A percentile compares a stretch with the other conserved stretches of the same genome.
These are phyloP conservation scores for Pseudonitzschia delicatissima DNA, from an alignment of 108 stramenopile species.

Conservation along the genomic window DNA sequence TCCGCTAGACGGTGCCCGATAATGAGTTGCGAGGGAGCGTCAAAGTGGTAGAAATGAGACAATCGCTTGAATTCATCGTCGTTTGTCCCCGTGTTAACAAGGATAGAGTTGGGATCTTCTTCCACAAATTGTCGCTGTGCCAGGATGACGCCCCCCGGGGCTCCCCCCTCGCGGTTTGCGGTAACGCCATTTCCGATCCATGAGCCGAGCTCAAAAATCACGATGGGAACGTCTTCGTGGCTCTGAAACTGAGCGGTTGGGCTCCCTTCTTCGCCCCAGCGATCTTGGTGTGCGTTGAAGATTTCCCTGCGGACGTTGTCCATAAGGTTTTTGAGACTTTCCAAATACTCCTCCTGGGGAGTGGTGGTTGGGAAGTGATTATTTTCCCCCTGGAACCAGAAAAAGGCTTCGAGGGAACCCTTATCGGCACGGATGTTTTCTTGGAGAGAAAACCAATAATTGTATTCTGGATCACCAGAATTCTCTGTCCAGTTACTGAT, in stretches of 20 bases:
- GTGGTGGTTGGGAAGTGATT: not conserved
- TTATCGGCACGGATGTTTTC: not conserved
- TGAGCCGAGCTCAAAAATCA: not conserved
- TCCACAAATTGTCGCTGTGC: not conserved
- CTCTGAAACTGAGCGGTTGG: too few relatives aligned
- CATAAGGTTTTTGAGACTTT: not conserved
- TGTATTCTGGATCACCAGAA: not conserved
- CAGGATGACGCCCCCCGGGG: not conserved
- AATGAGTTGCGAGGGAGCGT: not conserved
- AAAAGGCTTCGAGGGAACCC: conserved; percentile 1
- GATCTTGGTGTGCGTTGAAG: not conserved
- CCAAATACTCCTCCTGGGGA: not conserved
- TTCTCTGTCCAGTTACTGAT: not conserved
- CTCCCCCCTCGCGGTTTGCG: not conserved
- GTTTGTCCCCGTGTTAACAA: conserved; percentile 3
- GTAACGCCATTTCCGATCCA: not conserved
- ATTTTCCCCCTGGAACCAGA: conserved; percentile 7
- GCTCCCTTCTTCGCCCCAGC: not conserved
- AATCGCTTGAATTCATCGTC: not conserved
- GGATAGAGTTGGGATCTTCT: not conserved
- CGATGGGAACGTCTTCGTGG: conserved; percentile 1
- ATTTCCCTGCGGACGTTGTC: not conserved
- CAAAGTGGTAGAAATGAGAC: not conserved
- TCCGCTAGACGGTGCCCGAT: not conserved
- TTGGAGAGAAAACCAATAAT: not conserved